These are phyloP conservation scores for Chalciporus chontae DNA, from an alignment of 768 basidiomycete species.

Conservation along the genomic window DNA sequence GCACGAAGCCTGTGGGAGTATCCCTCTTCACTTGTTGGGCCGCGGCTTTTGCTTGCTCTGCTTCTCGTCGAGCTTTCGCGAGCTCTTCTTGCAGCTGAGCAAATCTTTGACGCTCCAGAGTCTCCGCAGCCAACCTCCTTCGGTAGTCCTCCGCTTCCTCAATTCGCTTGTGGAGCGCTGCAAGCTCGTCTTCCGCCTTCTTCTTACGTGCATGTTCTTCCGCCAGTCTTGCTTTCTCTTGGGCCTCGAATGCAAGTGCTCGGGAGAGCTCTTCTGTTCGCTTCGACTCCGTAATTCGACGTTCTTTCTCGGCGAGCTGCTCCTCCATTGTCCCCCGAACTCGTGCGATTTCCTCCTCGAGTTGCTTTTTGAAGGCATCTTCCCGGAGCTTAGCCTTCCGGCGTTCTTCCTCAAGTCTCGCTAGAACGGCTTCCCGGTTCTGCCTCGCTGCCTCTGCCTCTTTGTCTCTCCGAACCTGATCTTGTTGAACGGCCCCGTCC, in stretches of 20 bases:
- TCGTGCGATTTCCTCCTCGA: slow-evolving; percentile 26
- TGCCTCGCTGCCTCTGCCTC: slow-evolving; percentile 20
- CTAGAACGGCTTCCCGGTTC: slow-evolving; percentile 17
- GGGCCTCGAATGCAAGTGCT: slow-evolving; percentile 23
- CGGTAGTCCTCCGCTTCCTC: slow-evolving; percentile 27
- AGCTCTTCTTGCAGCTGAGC: slow-evolving; percentile 31
- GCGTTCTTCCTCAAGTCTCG: slow-evolving; percentile 27
- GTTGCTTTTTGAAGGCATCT: slow-evolving; percentile 19
- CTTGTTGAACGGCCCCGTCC: slow-evolving; percentile 12
- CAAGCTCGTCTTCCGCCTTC: slow-evolving; percentile 25
- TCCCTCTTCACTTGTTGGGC: slow-evolving; percentile 30
- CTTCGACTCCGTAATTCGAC: slow-evolving; percentile 22
- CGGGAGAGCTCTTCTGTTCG: slow-evolving; percentile 28
- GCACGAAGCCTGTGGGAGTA: slow-evolving; percentile 24
- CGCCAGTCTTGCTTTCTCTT: slow-evolving; percentile 27
- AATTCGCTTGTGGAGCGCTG: slow-evolving; percentile 23
- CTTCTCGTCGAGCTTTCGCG: slow-evolving; percentile 26
- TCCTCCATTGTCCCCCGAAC: slow-evolving; percentile 23
- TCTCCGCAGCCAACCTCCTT: slow-evolving; percentile 26
- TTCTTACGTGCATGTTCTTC: slow-evolving; percentile 31
- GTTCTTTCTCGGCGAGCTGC: slow-evolving; percentile 22
- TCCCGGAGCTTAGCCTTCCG: slow-evolving; percentile 22
- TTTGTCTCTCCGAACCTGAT: slow-evolving; percentile 15
- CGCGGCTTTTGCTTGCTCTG: slow-evolving; percentile 18
- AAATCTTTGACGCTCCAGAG: slow-evolving; percentile 25